phyloP scores from a whole-genome alignment of 2,329 filamentous ascomycete species.

The Colletotrichum falcatum region DNA sequence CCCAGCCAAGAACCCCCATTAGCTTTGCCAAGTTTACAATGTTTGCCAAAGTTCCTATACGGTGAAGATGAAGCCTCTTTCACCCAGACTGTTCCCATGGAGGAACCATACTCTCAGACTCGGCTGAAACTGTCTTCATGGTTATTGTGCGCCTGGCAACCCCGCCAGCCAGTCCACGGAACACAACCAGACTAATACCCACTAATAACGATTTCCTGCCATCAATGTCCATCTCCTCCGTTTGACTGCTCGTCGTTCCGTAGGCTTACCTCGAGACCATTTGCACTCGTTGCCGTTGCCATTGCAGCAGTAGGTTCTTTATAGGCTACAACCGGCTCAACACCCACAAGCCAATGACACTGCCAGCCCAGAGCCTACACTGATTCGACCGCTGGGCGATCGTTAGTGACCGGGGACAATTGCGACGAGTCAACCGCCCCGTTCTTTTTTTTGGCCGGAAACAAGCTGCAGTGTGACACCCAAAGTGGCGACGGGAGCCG shows the following conservation, averaged over 20 bases:
- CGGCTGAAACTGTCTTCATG: no score
- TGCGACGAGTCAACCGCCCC: constrained; percentile 17
- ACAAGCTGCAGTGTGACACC: constrained; percentile 8
- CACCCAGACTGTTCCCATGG: no score
- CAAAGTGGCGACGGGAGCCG: constrained; percentile 20
- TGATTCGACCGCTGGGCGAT: background rate
- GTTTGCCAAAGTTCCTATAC: no score
- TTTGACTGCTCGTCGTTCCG: background rate
- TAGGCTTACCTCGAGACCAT: no score
- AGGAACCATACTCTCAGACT: no score
- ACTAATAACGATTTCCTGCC: no score
- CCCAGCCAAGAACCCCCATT: no score
- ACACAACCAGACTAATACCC: no score
- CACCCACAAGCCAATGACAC: background rate
- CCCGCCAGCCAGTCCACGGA: no score
- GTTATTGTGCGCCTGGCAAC: no score
- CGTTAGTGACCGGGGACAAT: background rate
- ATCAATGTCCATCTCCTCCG: background rate
- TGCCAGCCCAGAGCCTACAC: background rate
- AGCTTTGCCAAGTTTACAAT: no score
- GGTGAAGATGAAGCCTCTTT: no score
- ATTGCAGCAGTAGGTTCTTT: background rate
- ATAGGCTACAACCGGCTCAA: background rate
- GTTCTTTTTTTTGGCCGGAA: constrained; percentile 5
- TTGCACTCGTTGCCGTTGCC: background rate